A percentile compares a stretch with the other conserved stretches of the same genome.
These are phyloP conservation scores for Dianthus caryophyllus DNA, from an alignment of 148 eudicot species.

Conservation along the genomic window DNA sequence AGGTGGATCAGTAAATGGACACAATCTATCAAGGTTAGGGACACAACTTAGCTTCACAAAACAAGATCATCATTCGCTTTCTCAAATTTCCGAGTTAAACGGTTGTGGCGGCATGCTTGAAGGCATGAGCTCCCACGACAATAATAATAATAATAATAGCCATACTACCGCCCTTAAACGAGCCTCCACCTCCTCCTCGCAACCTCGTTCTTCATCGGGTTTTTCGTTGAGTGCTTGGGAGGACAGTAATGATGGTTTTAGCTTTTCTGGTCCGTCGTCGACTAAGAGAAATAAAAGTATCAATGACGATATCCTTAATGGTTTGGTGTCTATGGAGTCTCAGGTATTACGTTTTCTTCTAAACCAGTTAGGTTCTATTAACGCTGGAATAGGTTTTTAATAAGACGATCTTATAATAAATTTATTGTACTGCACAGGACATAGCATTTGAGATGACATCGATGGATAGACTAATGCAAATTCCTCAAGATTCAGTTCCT, in stretches of 20 bases:
- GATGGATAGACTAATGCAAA: conserved; percentile 41
- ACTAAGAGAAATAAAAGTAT: conserved; percentile 35
- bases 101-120: conserved; percentile 28
- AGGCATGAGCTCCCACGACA: conserved; percentile 15
- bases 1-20: conserved; percentile 21
- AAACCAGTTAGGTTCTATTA: too few species aligned
- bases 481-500: conserved; percentile 62
- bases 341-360: conserved; percentile 50
- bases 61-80: conserved; percentile 38
- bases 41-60: conserved; percentile 65
- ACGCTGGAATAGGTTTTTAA: too few species aligned
- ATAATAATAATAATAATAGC: too few species aligned
- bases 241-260: conserved; percentile 27
- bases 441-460: conserved; percentile 46
- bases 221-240: conserved; percentile 52
- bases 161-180: conserved; percentile 26
- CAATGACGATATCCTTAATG: conserved; percentile 25
- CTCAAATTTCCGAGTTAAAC: conserved; percentile 48
- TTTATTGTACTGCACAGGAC: conserved; percentile 21
- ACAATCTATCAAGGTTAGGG: conserved; percentile 43
- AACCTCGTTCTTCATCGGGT: conserved; percentile 20
- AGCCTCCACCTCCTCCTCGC: conserved; percentile 21
- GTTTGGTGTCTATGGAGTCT: conserved; percentile 34
- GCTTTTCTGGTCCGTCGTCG: conserved; percentile 38
- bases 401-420: too few species aligned